Percentiles rank a stretch among this genome's conserved stretches.
phyloP scores from a whole-genome alignment of 2,329 filamentous ascomycete species.

The Helicocarpus griseus region DNA sequence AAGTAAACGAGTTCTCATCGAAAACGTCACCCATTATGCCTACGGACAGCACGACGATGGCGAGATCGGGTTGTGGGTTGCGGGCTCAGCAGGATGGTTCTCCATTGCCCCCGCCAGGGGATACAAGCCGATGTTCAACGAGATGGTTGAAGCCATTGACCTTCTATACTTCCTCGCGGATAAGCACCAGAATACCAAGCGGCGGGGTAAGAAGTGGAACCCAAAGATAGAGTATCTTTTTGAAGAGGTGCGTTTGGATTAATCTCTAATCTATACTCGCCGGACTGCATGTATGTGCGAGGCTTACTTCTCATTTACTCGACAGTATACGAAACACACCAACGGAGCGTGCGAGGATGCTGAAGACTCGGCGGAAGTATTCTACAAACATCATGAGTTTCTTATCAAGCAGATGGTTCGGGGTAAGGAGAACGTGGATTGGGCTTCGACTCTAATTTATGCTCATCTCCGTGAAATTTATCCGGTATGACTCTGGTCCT shows the following conservation, averaged over 20 bases:
- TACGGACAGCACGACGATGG: constrained; percentile 46
- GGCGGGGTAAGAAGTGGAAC: constrained; percentile 24
- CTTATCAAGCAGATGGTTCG: constrained; percentile 39
- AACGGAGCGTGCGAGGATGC: constrained; percentile 33
- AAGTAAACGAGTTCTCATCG: constrained; percentile 36
- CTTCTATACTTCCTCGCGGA: constrained; percentile 54
- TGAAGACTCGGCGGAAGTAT: constrained; percentile 38
- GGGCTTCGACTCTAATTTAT: constrained; percentile 35
- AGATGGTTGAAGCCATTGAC: constrained; percentile 50
- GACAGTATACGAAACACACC: constrained; percentile 34
- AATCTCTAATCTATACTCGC: neutral
- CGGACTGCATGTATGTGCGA: neutral
- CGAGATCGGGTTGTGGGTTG: constrained; percentile 50
- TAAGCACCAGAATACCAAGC: constrained; percentile 36
- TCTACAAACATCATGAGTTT: constrained; percentile 36
- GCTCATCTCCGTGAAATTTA: constrained; percentile 36
- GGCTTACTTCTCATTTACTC: neutral
- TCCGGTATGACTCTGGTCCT: constrained; percentile 20
- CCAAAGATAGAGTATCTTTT: constrained; percentile 30
- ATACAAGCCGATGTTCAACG: constrained; percentile 44
- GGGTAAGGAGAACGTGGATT: constrained; percentile 35
- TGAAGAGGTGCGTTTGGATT: constrained; percentile 27
- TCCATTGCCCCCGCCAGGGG: constrained; percentile 44
- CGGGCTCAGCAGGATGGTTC: constrained; percentile 54
- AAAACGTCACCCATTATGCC: constrained; percentile 40